These are phyloP conservation scores for Warburgia ugandensis DNA, from an alignment of 164 flowering plant genomes.

Conservation along the genomic window DNA sequence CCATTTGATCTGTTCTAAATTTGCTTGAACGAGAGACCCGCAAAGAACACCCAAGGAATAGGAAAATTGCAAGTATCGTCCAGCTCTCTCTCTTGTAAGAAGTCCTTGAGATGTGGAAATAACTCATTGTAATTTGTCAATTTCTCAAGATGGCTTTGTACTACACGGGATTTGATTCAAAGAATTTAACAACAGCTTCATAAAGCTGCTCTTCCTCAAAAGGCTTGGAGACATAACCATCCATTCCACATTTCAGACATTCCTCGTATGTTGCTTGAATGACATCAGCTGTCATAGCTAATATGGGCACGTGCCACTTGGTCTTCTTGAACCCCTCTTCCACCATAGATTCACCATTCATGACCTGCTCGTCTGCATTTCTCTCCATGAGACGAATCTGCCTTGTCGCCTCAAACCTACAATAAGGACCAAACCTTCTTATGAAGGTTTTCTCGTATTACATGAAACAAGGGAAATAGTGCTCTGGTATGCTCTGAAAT, in stretches of 20 bases:
- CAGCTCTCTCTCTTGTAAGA: no score
- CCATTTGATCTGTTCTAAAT: no score
- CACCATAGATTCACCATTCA: constrained; percentile 15
- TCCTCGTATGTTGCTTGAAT: constrained; percentile 80
- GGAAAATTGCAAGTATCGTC: constrained; percentile 3
- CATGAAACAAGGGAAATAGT: background rate
- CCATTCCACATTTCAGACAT: constrained; percentile 84
- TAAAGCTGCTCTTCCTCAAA: constrained; percentile 86
- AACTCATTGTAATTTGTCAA: no score
- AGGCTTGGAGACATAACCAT: constrained; percentile 93
- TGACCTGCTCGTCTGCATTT: constrained; percentile 38
- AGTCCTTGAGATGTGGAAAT: no score
- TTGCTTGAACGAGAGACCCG: background rate
- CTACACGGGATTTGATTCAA: constrained; percentile 33
- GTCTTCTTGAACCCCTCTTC: constrained; percentile 15
- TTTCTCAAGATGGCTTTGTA: background rate
- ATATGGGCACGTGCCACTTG: constrained; percentile 64
- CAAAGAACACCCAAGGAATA: constrained; percentile 5
- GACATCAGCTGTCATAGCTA: constrained; percentile 97
- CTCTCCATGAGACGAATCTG: constrained; percentile 66
- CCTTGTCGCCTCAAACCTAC: constrained; percentile 84
- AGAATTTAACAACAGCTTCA: constrained; percentile 68
- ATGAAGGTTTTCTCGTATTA: background rate
- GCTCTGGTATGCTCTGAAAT: background rate
- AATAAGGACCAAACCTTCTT: constrained; percentile 1